Evolutionary conservation across 257 asterid genomes (phyloP).

Genomic region (Gentiana straminea): DNA sequence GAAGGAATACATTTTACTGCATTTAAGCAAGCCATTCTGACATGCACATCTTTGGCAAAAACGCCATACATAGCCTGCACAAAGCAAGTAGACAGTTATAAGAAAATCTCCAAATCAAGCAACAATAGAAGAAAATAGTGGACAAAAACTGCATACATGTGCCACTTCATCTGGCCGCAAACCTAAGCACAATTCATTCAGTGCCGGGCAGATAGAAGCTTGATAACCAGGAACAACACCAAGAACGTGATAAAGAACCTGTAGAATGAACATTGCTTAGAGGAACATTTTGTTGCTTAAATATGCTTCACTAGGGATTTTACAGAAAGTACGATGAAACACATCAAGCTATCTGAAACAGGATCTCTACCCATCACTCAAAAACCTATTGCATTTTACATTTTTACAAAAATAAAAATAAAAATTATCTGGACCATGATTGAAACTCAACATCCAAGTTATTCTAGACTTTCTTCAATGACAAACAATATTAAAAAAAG

Average conservation of each 20-base stretch:
- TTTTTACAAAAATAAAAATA: not conserved
- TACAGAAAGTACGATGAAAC: too few relatives aligned
- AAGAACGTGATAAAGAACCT: conserved; percentile 92
- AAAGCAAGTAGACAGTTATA: conserved; percentile 15
- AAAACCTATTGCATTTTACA: not conserved
- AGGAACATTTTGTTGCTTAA: conserved; percentile 8
- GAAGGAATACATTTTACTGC: conserved; percentile 97
- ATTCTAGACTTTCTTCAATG: too few relatives aligned
- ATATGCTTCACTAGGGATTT: too few relatives aligned
- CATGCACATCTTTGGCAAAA: conserved; percentile 90
- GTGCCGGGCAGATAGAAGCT: conserved; percentile 66
- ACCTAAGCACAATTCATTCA: conserved; percentile 96
- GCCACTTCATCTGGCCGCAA: conserved; percentile 90
- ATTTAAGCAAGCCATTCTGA: conserved; percentile 86
- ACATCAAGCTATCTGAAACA: too few relatives aligned
- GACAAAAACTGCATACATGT: conserved; percentile 43
- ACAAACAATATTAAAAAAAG: not conserved
- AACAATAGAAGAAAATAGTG: conserved; percentile 13
- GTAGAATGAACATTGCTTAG: conserved; percentile 18
- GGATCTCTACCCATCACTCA: too few relatives aligned
- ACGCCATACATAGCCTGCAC: conserved; percentile 77
- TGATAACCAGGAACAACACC: conserved; percentile 92
- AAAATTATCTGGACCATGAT: too few relatives aligned
- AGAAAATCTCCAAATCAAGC: conserved; percentile 8
- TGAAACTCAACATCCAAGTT: too few relatives aligned